Conservation (phyloP, 1,284 basidiomycete species). For the Trametes sp. region DNA sequence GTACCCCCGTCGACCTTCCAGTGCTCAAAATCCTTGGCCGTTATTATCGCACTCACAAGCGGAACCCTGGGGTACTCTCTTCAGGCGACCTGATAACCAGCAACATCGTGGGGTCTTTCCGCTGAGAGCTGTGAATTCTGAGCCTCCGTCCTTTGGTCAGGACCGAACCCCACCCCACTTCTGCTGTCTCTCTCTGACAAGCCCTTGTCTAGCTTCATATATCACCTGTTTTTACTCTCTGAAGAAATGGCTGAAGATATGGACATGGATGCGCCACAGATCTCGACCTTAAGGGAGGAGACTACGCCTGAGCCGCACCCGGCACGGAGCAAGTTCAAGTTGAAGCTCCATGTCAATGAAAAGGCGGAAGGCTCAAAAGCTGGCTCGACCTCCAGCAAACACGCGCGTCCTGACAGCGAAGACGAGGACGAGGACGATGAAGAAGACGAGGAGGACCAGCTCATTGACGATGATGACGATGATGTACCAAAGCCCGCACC, state of each 20-base stretch:
- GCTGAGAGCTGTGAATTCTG: too few species aligned
- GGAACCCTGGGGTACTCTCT: too few species aligned
- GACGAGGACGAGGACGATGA: slow-evolving; percentile 71
- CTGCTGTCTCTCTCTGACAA: too few species aligned
- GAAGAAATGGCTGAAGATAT: slow-evolving; percentile 41
- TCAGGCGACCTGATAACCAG: too few species aligned
- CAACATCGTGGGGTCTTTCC: too few species aligned
- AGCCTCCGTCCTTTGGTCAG: neutral
- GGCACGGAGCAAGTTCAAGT: slow-evolving; percentile 52
- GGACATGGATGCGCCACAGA: slow-evolving; percentile 82
- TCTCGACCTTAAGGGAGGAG: slow-evolving; percentile 77
- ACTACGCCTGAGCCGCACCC: slow-evolving; percentile 66
- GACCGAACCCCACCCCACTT: too few species aligned
- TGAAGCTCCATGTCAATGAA: slow-evolving; percentile 59
- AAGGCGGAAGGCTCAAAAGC: slow-evolving; percentile 44
- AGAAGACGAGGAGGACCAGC: slow-evolving; percentile 72
- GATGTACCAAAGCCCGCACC: slow-evolving; percentile 40
- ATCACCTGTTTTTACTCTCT: neutral
- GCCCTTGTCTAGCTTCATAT: neutral
- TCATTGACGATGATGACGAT: slow-evolving; percentile 75
- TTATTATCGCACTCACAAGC: too few species aligned
- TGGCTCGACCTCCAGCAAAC: slow-evolving; percentile 40
- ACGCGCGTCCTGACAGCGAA: slow-evolving; percentile 44
- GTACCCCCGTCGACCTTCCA: too few species aligned
- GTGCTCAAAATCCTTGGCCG: too few species aligned